A percentile compares a stretch with the other conserved stretches of the same genome.
Conservation (phyloP, 805 yeast species). For the Kodamaea neixiangensis region DNA sequence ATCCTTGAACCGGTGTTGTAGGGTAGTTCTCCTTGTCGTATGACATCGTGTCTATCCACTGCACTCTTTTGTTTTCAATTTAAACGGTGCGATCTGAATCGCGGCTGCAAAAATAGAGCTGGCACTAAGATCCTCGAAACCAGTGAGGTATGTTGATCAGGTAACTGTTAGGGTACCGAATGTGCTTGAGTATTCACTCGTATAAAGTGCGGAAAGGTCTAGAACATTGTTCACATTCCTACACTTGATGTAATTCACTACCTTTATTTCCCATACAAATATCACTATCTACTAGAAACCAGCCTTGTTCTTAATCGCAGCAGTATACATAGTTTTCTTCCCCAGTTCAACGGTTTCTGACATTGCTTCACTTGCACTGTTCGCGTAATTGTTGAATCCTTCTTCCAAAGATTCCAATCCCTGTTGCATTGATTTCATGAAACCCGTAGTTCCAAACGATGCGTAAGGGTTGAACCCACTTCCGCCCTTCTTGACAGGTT, state of each 20-base stretch:
- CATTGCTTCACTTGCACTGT: constrained; percentile 52
- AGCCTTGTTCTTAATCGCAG: constrained; percentile 54
- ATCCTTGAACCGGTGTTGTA: constrained; percentile 2
- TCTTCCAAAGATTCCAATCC: constrained; percentile 58
- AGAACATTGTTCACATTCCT: too few species aligned
- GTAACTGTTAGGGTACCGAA: too few species aligned
- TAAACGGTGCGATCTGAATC: background rate
- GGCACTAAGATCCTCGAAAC: too few species aligned
- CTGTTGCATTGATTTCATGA: constrained; percentile 49
- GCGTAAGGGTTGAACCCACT: constrained; percentile 25
- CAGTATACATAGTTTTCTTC: constrained; percentile 50
- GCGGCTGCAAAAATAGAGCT: constrained; percentile 4
- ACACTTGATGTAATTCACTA: too few species aligned
- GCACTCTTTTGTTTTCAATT: background rate
- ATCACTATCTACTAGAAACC: constrained; percentile 39
- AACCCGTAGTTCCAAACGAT: constrained; percentile 40
- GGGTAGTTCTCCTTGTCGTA: constrained; percentile 9
- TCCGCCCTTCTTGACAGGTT: constrained; percentile 46
- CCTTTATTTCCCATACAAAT: background rate
- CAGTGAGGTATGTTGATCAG: too few species aligned
- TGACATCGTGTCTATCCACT: constrained; percentile 1
- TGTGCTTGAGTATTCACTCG: too few species aligned
- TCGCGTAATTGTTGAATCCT: constrained; percentile 58
- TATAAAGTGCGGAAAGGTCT: too few species aligned
- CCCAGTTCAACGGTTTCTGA: constrained; percentile 52